A percentile compares a stretch with the other conserved stretches of the same genome.
Evolutionary conservation across 2,329 filamentous ascomycete genomes (phyloP).

Genomic region (Exophiala calicioides): DNA sequence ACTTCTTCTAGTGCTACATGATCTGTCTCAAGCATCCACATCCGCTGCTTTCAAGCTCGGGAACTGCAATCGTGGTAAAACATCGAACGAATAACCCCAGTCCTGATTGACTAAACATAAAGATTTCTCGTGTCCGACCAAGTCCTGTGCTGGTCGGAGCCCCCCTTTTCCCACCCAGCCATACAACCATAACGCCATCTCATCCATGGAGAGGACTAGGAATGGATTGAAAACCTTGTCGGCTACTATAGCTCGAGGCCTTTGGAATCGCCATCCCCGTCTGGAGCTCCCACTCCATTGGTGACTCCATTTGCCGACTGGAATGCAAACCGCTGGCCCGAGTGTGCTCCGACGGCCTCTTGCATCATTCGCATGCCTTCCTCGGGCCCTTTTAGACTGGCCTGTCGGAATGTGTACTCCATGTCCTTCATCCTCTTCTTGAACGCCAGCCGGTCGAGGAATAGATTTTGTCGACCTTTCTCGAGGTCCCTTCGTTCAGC

Average conservation of each 20-base stretch:
- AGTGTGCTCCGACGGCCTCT: slow-evolving; percentile 20
- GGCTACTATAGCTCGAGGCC: not conserved
- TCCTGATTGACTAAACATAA: no score
- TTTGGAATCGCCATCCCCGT: not conserved
- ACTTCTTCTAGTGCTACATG: not conserved
- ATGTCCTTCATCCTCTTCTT: slow-evolving; percentile 82
- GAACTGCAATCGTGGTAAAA: slow-evolving; percentile 1
- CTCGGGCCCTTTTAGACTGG: slow-evolving; percentile 46
- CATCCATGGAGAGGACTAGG: not conserved
- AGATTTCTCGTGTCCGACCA: no score
- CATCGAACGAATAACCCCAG: not conserved
- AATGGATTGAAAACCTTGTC: no score
- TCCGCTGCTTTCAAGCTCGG: not conserved
- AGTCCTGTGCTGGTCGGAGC: no score
- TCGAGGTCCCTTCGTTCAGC: slow-evolving; percentile 92
- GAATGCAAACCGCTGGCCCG: slow-evolving; percentile 22
- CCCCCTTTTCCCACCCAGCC: not conserved
- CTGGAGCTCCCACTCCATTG: not conserved
- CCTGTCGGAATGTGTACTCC: slow-evolving; percentile 65
- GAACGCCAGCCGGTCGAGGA: slow-evolving; percentile 87
- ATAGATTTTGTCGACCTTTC: slow-evolving; percentile 85
- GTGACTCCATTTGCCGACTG: slow-evolving; percentile 8
- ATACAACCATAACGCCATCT: not conserved
- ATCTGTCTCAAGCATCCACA: not conserved
- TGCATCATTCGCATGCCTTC: slow-evolving; percentile 35